phyloP scores from a whole-genome alignment of 83 land plant species.

The Isoetes engelmannii region DNA sequence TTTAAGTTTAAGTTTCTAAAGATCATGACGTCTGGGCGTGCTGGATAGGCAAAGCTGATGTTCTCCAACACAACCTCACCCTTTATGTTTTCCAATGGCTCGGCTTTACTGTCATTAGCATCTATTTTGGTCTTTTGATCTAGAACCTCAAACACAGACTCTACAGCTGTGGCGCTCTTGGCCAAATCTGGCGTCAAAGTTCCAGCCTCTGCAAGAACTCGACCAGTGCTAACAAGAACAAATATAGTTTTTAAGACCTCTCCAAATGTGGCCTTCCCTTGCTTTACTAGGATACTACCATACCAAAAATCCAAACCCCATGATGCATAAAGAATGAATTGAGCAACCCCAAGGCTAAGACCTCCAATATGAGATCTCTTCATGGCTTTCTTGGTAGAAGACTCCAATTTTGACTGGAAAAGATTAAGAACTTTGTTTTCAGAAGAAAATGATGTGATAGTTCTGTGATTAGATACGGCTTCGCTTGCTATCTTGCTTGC shows the following conservation, averaged over 20 bases:
- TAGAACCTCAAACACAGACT: constrained; percentile 13
- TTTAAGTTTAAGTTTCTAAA: constrained; percentile 13
- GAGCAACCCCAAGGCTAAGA: constrained; percentile 16
- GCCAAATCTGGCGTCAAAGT: constrained; percentile 19
- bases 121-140: constrained; percentile 9
- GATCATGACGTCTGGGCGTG: constrained; percentile 18
- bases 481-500: constrained; percentile 20
- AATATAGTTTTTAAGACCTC: constrained; percentile 17
- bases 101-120: neutral
- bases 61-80: constrained; percentile 14
- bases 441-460: constrained; percentile 22
- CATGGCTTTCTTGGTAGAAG: neutral
- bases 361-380: constrained; percentile 16
- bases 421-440: constrained; percentile 15
- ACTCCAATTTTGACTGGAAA: constrained; percentile 2
- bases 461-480: constrained; percentile 22
- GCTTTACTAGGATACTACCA: constrained; percentile 11
- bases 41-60: constrained; percentile 26
- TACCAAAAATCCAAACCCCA: constrained; percentile 24
- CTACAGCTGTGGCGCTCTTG: constrained; percentile 8
- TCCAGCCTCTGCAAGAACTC: constrained; percentile 20
- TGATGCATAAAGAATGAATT: neutral
- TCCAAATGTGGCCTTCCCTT: constrained; percentile 8
- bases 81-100: constrained; percentile 6
- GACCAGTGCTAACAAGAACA: constrained; percentile 20